Base-by-base conservation (phyloP, 495 filamentous ascomycete species). In the Penicillium desertorum region DNA sequence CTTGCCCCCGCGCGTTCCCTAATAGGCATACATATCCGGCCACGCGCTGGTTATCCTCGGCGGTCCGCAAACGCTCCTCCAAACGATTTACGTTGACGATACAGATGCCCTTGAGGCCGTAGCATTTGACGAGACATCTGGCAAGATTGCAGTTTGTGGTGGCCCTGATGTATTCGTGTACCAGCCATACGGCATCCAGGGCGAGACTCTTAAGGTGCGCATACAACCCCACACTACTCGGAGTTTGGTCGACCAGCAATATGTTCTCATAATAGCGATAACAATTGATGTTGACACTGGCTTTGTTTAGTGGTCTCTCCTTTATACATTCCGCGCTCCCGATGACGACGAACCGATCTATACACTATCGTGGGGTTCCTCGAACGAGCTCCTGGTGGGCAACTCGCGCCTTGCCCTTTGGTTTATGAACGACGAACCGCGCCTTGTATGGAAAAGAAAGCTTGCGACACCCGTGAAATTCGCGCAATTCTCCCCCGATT, bases 71-170 rank as follows among this genome's bases (percentile, higher is more conserved):
- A 79, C 83, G 53, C 81, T 96, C 62, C 77, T 96, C 32, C 93
- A 98, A 74, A 97, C 93, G 0, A 89, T 92, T 57, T 96, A 96
- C 75, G 83, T 92, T 66, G 87, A 94, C 61, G 86, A 92, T 69
- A 80, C 84, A 37, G 76, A 82, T 7, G 75, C 76, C 5, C 81
- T 98, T 37, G 82, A 91, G 45, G 85, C 88, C 11, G 81, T 96
- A 25, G 79, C 83, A 17, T 82, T 97, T 56, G 87, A 95, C 62
- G 89, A 96, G 62, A 74, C 76, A 14, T 85, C 91, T 30, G 94
- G 92, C 8, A 96, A 91, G 78, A 89, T 98, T 70, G 91, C 91
- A 32, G 81, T 83, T 47, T 87, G 83, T 69, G 82, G 86, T 29
- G 77, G 78, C 5, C 72, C 72, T n/a, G 77, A 79, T 57, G 81